Percentiles rank a stretch among this genome's conserved stretches.
Evolutionary conservation across 1,284 basidiomycete species (phyloP).

Genomic region (Fomitopsis betulina): DNA sequence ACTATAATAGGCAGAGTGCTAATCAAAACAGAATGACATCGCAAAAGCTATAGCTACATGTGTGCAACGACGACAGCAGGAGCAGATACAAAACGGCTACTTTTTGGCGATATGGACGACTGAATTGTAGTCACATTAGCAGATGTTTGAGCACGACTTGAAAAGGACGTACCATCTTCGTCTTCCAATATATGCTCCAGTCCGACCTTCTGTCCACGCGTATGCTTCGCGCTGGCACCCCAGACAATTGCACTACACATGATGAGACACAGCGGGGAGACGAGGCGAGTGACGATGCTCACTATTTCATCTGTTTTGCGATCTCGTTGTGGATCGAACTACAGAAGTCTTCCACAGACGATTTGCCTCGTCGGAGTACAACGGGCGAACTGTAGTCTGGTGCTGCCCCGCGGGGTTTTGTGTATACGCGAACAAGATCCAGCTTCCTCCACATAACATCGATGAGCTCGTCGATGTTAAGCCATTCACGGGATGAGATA

Average conservation of each 20-base stretch:
- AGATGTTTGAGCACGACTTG: background rate
- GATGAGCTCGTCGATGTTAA: conserved; percentile 95
- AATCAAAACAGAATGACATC: background rate
- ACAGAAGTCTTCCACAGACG: conserved; percentile 89
- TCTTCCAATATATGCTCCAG: conserved; percentile 86
- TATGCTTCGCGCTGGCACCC: conserved; percentile 94
- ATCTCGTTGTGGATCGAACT: conserved; percentile 89
- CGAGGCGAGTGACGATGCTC: conserved; percentile 22
- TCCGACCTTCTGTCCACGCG: conserved; percentile 95
- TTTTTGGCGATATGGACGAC: conserved; percentile 84
- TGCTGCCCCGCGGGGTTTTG: conserved; percentile 86
- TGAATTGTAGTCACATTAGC: conserved; percentile 28
- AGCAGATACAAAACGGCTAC: conserved; percentile 29
- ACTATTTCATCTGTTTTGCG: conserved; percentile 91
- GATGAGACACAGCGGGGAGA: conserved; percentile 4
- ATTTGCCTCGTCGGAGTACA: conserved; percentile 74
- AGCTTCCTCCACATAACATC: conserved; percentile 90
- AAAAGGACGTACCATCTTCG: conserved; percentile 66
- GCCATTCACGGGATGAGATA: conserved; percentile 89
- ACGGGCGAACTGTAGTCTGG: conserved; percentile 87
- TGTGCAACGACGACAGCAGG: conserved; percentile 8
- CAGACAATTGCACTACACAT: conserved; percentile 77
- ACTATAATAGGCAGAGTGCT: background rate
- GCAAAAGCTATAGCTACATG: conserved; percentile 6
- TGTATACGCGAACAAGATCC: conserved; percentile 90